Evolutionary conservation across 176 grass and related monocot species (phyloP).

Genomic region (Musa troglodytarum): DNA sequence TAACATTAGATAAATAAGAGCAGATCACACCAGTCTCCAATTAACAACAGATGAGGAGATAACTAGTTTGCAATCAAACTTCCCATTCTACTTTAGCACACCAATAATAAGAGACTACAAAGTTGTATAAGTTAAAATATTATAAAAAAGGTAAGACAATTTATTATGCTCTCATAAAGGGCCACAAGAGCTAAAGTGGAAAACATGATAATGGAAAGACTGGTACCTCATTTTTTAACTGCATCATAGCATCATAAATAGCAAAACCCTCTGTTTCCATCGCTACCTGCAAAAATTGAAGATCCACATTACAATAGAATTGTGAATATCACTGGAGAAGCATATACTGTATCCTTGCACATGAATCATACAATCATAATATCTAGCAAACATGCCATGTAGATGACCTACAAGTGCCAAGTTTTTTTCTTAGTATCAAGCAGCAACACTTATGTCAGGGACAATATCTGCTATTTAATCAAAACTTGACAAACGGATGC

Average conservation of each 20-base stretch:
- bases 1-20: no score
- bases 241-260: conserved; percentile 95
- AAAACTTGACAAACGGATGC: no score
- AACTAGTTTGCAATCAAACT: no score
- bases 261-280: conserved; percentile 95
- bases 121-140: neutral
- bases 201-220: neutral
- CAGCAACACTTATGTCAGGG: no score
- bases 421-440: no score
- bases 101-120: no score
- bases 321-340: neutral
- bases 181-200: neutral
- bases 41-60: no score
- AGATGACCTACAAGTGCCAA: no score
- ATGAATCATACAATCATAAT: neutral
- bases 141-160: neutral
- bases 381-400: no score
- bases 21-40: no score
- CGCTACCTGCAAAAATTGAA: conserved; percentile 51
- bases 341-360: neutral
- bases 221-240: conserved; percentile 70
- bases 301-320: neutral
- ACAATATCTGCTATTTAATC: no score
- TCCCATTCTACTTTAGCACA: no score
- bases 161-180: neutral